Evolutionary conservation across 306 rosid genomes (phyloP), one percentile per base, ranked within the genome.

Genomic region (Oemleria cerasiformis): DNA sequence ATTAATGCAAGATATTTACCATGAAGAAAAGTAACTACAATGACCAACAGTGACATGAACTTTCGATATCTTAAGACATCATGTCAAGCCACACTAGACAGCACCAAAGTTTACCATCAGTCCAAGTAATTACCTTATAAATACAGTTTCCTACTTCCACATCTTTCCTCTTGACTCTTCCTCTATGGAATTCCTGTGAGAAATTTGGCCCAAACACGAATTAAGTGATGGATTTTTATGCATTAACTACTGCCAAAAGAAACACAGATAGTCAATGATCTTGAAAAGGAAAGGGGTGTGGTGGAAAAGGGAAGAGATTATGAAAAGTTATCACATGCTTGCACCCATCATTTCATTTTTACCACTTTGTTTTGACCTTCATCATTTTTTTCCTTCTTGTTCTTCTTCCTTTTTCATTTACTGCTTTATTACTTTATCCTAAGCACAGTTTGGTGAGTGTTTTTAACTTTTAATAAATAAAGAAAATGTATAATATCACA

Each of bases 251-350:
- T 3, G 25, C 38, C 13, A 21, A 54, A 40, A 70, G 55, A 60
- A 47, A 63, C 55, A 44, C 65, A 16, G 57, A 76, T 65, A 3
- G 79, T 81, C 85, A 77, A 81, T 63, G 75, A 78, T 79, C 42
- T 73, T 23, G 61, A 62, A 71, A 49, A 48, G 48, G 63, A 40
- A 67, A 56, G 42, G 15, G 54, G 41, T 38, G 70, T 21, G 42
- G 68, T 70, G 50, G 66, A 19, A 63, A 71, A 54, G 68, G 57
- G 70, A 5, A 65, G 40, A 65, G 48, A 48, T 7, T 36, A 2
- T 59, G 77, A 41, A 45, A 70, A 48, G 77, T 65, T 56, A 54
- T 65, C 76, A 72, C 81, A 78, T 67, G 76, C 81, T 62, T 78
- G 55, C 72, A 66, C 54, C 67, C 80, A 75, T 82, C 73, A 79